These are phyloP conservation scores for Actinidia polygama DNA, from an alignment of 179 eudicot species.

Conservation along the genomic window DNA sequence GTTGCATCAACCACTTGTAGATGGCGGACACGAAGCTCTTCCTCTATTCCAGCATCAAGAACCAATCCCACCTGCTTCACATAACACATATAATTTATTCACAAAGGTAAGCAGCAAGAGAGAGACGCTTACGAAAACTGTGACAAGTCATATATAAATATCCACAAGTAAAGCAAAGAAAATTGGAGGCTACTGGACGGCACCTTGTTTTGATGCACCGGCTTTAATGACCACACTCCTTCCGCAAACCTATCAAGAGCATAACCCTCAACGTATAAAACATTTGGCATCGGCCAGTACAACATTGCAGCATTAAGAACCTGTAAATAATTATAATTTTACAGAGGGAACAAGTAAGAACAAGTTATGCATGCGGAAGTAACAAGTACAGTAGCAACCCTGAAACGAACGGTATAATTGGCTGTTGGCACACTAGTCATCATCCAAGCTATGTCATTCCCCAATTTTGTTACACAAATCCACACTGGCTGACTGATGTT, in stretches of 20 bases:
- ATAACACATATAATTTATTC: conserved; percentile 18
- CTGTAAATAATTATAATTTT: conserved; percentile 41
- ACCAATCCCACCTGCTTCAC: conserved; percentile 77
- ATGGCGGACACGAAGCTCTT: conserved; percentile 72
- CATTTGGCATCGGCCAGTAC: conserved; percentile 85
- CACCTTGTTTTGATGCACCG: conserved; percentile 91
- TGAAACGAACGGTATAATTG: not conserved
- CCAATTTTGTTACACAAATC: too few relatives aligned
- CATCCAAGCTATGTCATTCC: not conserved
- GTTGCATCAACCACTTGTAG: conserved; percentile 94
- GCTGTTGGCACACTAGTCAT: not conserved
- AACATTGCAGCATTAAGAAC: conserved; percentile 98
- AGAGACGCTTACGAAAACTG: not conserved
- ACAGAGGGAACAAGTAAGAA: not conserved
- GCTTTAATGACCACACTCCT: conserved; percentile 77
- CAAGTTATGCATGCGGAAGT: not conserved
- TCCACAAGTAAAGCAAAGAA: not conserved
- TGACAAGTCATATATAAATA: not conserved
- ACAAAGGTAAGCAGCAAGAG: conserved; percentile 20
- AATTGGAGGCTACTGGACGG: conserved; percentile 15
- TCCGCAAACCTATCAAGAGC: conserved; percentile 93
- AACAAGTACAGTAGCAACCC: not conserved
- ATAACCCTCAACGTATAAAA: conserved; percentile 87
- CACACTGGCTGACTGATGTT: too few relatives aligned
- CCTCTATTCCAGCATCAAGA: conserved; percentile 90